phyloP scores from a whole-genome alignment of 2,329 filamentous ascomycete species.

The Aspergillus niger region DNA sequence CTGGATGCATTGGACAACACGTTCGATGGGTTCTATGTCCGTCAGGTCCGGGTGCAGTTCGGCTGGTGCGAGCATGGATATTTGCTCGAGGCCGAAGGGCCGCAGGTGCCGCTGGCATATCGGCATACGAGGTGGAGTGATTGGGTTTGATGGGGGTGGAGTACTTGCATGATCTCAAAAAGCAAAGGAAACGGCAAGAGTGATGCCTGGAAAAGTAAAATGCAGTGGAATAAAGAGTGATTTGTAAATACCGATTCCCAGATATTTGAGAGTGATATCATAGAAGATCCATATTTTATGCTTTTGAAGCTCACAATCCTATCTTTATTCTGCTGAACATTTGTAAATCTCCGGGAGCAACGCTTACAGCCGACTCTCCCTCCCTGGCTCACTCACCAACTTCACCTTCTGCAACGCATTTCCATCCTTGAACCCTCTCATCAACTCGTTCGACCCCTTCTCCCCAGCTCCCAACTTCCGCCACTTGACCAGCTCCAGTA shows the following conservation, averaged over 20 bases:
- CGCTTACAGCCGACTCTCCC: neutral
- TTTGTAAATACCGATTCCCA: too few species aligned
- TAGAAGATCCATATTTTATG: too few species aligned
- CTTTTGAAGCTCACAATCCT: too few species aligned
- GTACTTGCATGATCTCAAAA: too few species aligned
- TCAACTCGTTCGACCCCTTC: neutral
- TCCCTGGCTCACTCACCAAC: neutral
- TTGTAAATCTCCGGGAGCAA: too few species aligned
- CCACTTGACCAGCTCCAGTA: slow-evolving; percentile 26
- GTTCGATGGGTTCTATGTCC: slow-evolving; percentile 8
- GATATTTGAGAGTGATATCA: too few species aligned
- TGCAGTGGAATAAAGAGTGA: too few species aligned
- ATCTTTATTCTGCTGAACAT: too few species aligned
- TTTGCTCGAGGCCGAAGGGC: neutral
- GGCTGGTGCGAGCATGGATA: neutral
- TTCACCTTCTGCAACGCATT: neutral
- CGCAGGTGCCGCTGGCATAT: neutral
- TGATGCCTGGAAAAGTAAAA: too few species aligned
- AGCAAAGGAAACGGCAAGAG: too few species aligned
- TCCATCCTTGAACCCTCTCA: neutral
- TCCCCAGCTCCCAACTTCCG: slow-evolving; percentile 12
- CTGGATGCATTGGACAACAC: neutral
- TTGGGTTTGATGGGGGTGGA: neutral
- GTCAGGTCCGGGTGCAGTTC: neutral
- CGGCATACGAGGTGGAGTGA: neutral